Base-by-base conservation (phyloP, 768 basidiomycete species). In the Rhodosporidiobolus odoratus region DNA sequence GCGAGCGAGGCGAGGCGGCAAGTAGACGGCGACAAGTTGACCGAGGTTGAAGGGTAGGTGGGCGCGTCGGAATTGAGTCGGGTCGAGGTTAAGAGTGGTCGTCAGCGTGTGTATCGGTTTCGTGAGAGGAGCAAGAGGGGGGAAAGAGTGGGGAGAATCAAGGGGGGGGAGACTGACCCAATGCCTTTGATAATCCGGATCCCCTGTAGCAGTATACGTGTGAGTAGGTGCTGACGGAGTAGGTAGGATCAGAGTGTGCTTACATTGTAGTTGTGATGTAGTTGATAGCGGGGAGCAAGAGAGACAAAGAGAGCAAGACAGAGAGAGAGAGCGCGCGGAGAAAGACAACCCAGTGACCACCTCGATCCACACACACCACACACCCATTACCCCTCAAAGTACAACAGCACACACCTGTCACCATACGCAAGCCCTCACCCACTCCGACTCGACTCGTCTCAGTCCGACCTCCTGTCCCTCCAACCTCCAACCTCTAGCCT, bases 151-250 rank as follows among this genome's bases (percentile, higher is more conserved):
- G 32, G 43, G 40, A 45, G 45, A 52, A n/a, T 3, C 13, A 53
- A 40, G 45, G 34, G 35, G 35, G 58, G 35, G 25, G 50, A 27
- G 35, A 35, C 58, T 25, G 12, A 59, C 65, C 58, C 37, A 66
- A 56, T 10, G 69, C 69, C 45, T 71, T 71, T 38, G 69, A 71
- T 25, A 71, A 61, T 25, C 65, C 53, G 10, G 65, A 62, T 12
- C 69, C 69, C 69, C 65, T 71, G 58, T 9, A 5, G 32, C 38
- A 0, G 23, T 0, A n/a, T 2, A n/a, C 3, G 30, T 30, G 40
- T 19, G 37, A 38, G 52, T 32, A 45, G 41, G 58, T 30, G 9
- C 25, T 40, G 19, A 16, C 21, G 50, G 13, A 34, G 53, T 13
- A 4, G 32, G 2, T 34, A 50, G 52, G 9, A 7, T 30, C n/a